Evolutionary conservation across 257 asterid species (phyloP), one percentile per base, ranked within the genome.

Genomic region (Fraxinus cuspidata): DNA sequence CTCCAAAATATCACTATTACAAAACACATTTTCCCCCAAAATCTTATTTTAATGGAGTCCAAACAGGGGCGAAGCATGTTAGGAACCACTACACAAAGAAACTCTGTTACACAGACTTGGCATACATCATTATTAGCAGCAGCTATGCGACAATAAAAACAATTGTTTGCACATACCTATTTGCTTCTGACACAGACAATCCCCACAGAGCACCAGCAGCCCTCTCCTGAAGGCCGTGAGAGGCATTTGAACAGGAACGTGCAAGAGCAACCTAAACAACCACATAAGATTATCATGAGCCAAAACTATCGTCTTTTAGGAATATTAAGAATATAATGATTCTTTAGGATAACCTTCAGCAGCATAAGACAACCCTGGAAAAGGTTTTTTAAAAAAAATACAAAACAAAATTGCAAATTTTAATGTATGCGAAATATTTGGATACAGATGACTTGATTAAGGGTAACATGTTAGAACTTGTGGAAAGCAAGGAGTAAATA

Each of bases 191-290:
- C 49, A 90, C 92, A 2, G 95, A 44, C 16, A 64, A 76, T 28
- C 75, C 47, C 37, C 71, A n/a, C 25, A 29, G 51, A 78, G 67
- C 65, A 60, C 69, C 71, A 71, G 15, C 53, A 29, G 16, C 95
- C 81, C 95, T 87, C 86, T 90, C 95, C 80, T 88, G 95, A 80
- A 90, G 92, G 73, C 91, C 84, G 27, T 81, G 89, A 74, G 95
- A 83, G 42, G 95, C 84, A 83, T 81, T 81, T 25, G 75, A 63
- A 38, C 67, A 72, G 32, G 78, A 65, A 78, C 70, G 78, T 37
- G 79, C 75, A n/a, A 71, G 83, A 70, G 82, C 81, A 75, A 82
- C 85, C 85, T 82, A 78, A 56, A 60, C 47, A 75, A 76, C 38
- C 72, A 74, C 34, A 63, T 10, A 78, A 80, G 73, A 72, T 47